Evolutionary conservation across 2,329 filamentous ascomycete genomes (phyloP).

Genomic region (Alternaria ventricosa): DNA sequence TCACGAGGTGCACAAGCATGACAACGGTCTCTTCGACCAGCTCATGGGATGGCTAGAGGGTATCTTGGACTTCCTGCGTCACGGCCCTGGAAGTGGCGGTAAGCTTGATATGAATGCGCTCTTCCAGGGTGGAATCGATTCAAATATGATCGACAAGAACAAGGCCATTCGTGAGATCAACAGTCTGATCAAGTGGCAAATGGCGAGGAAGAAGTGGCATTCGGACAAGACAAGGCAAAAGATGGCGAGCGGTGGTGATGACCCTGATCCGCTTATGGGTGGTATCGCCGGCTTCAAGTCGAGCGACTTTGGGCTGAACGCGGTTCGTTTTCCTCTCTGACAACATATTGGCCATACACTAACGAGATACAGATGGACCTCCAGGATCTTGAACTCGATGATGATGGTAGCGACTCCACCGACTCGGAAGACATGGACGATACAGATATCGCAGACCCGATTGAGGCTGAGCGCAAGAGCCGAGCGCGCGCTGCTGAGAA

Average conservation of each 20-base stretch:
- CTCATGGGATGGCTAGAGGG: conserved; percentile 98
- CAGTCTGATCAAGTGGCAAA: conserved; percentile 88
- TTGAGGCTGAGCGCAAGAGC: conserved; percentile 81
- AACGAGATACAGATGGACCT: conserved; percentile 66
- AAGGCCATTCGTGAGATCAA: conserved; percentile 83
- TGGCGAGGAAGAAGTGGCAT: conserved; percentile 96
- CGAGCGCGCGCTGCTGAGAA: conserved; percentile 79
- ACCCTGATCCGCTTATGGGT: conserved; percentile 49
- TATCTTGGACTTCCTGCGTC: conserved; percentile 89
- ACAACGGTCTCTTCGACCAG: conserved; percentile 94
- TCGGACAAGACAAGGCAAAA: conserved; percentile 97
- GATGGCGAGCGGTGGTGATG: conserved; percentile 81
- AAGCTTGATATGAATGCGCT: conserved; percentile 94
- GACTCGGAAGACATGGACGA: conserved; percentile 63
- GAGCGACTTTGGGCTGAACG: conserved; percentile 87
- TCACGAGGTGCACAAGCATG: conserved; percentile 95
- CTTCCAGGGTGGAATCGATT: conserved; percentile 78
- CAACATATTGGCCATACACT: not conserved
- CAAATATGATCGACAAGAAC: conserved; percentile 71
- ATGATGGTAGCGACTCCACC: conserved; percentile 62
- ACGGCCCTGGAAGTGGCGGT: conserved; percentile 78
- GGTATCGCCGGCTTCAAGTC: conserved; percentile 68
- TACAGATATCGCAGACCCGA: conserved; percentile 86
- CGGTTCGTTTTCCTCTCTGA: conserved; percentile 56
- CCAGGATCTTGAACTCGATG: conserved; percentile 82